Conservation (phyloP, 2,329 filamentous ascomycete genomes). For the Zymoseptoria passerinii region DNA sequence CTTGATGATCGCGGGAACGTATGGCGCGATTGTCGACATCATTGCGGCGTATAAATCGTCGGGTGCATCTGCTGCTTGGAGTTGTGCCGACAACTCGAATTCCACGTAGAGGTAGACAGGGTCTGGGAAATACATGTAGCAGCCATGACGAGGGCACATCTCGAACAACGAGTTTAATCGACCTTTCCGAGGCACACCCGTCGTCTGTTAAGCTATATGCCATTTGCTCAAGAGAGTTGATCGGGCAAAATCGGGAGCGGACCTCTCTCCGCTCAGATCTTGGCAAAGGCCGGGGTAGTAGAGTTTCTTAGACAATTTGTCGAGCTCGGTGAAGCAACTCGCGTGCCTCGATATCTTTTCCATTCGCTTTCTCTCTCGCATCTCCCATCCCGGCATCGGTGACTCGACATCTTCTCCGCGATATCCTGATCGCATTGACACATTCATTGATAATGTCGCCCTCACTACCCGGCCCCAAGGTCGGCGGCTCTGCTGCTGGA, state of each 20-base stretch:
- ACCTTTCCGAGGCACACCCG: background rate
- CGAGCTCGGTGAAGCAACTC: background rate
- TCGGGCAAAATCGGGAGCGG: background rate
- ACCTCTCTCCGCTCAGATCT: background rate
- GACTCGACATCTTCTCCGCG: background rate
- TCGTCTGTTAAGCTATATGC: background rate
- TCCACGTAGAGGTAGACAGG: constrained; percentile 2
- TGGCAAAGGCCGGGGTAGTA: constrained; percentile 2
- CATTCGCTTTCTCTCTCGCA: background rate
- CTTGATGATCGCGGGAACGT: constrained; percentile 39
- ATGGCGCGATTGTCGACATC: constrained; percentile 37
- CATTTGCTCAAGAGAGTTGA: background rate
- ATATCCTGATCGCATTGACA: background rate
- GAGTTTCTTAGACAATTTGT: background rate
- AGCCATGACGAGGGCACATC: background rate
- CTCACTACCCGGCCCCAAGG: background rate
- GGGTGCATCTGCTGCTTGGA: background rate
- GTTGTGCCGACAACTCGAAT: constrained; percentile 4
- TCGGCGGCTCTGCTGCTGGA: constrained; percentile 19
- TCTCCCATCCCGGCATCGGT: background rate
- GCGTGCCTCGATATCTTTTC: background rate
- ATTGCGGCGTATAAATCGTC: constrained; percentile 31
- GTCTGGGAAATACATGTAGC: background rate
- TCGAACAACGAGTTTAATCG: background rate
- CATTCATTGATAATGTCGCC: background rate